Base-by-base conservation (phyloP, 108 stramenopile genomes). In the Skeletonema marinoi region DNA sequence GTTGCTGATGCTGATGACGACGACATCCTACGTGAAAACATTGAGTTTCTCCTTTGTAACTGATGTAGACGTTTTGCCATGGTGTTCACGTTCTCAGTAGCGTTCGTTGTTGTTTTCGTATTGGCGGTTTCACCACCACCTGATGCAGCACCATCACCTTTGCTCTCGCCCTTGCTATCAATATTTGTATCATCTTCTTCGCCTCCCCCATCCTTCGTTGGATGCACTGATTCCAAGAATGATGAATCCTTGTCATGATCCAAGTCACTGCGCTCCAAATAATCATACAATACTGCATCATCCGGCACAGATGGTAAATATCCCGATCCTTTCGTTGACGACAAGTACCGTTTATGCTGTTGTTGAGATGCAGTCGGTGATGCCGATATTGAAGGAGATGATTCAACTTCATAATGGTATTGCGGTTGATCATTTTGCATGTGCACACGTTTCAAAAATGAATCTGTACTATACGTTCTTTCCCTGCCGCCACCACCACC, bases 341-440 rank as follows among this genome's bases (percentile, higher is more conserved):
- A 63, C 11, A 63, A 31, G 3, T 17, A 33, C 2, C 62, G 19
- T 2, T 42, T 38, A 42, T 42, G 32, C 31, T 63, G 36, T 9
- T 16, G 17, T 30, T 66, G 39, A 19, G 38, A 29, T 38, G 39
- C 3, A 12, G 36, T 41, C 3, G n/a, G 14, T 25, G 44, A 46
- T 46, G 44, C 0, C 14, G 44, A 10, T 4, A 10, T 6, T 14
- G 51, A 54, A 8, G 54, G 2, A 56, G 54, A 3, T 2, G 1
- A 25, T 29, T 56, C 54, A n/a, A 56, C 54, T 29, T 66, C 41
- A 66, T 42, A 66, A 16, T 19, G 5, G 39, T 66, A 66, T 42
- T 66, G 65, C 36, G 65, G 36, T 66, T 66, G 65, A 19, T 39
- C 38, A 66, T 66, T 66, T 25, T 66, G 65, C 65, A 42, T 39